These are phyloP conservation scores for Teunomyces atbi DNA, from an alignment of 805 yeast genomes.

Conservation along the genomic window DNA sequence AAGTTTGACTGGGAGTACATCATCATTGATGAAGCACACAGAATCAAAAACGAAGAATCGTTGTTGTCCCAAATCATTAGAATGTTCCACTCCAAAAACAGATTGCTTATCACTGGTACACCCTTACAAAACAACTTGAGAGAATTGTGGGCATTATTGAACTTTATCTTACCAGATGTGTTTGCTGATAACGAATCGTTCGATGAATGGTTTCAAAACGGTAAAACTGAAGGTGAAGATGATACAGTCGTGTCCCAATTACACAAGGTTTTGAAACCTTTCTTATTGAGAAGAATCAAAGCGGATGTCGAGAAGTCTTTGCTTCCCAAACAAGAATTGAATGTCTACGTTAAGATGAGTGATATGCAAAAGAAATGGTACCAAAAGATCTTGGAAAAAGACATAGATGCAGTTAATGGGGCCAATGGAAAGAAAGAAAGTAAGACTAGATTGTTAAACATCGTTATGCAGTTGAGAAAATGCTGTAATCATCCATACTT, in stretches of 20 bases:
- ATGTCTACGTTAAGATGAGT: slow-evolving; percentile 71
- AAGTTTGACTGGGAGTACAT: slow-evolving; percentile 77
- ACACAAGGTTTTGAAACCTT: slow-evolving; percentile 75
- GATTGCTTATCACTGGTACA: slow-evolving; percentile 77
- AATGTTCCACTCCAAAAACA: slow-evolving; percentile 65
- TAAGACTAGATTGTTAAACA: slow-evolving; percentile 71
- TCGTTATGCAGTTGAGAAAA: slow-evolving; percentile 81
- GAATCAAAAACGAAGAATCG: slow-evolving; percentile 76
- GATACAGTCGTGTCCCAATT: slow-evolving; percentile 62
- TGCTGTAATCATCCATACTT: slow-evolving; percentile 85
- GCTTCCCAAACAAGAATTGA: slow-evolving; percentile 71
- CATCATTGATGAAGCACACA: slow-evolving; percentile 79
- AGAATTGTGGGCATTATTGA: slow-evolving; percentile 78
- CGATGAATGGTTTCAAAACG: slow-evolving; percentile 64
- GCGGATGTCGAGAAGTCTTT: slow-evolving; percentile 79
- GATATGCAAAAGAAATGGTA: slow-evolving; percentile 82
- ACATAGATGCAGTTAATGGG: slow-evolving; percentile 84
- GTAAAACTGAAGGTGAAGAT: slow-evolving; percentile 32
- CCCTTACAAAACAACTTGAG: slow-evolving; percentile 78
- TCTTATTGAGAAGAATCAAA: slow-evolving; percentile 71
- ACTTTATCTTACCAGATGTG: slow-evolving; percentile 75
- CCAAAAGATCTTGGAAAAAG: slow-evolving; percentile 72
- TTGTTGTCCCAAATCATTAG: slow-evolving; percentile 71
- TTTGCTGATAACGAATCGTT: slow-evolving; percentile 71
- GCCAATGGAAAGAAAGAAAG: slow-evolving; percentile 72